phyloP scores from a whole-genome alignment of 2,329 filamentous ascomycete species.

The Xylariales sp. region DNA sequence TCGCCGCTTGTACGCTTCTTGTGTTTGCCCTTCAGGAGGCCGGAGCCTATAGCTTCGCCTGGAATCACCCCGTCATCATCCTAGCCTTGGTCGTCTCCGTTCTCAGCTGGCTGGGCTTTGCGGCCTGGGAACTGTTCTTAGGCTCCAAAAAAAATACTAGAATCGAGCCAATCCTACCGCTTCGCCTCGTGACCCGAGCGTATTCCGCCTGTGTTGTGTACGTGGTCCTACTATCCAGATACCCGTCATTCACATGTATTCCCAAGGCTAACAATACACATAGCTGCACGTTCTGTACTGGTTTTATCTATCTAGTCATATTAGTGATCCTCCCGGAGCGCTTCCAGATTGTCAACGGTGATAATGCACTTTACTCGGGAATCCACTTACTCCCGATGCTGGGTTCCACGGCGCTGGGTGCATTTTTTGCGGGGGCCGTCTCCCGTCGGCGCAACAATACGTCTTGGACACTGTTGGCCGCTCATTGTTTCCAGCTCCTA shows the following conservation, averaged over 20 bases:
- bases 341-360: conserved; percentile 68
- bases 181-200: conserved; percentile 59
- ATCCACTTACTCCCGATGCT: conserved; percentile 69
- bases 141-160: conserved; percentile 50
- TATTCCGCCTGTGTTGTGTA: conserved; percentile 65
- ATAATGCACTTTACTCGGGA: conserved; percentile 65
- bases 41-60: conserved; percentile 62
- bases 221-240: conserved; percentile 40
- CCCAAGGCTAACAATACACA: conserved; percentile 16
- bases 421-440: conserved; percentile 64
- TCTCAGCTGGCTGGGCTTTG: conserved; percentile 61
- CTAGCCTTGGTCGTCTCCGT: conserved; percentile 60
- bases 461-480: conserved; percentile 61
- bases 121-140: conserved; percentile 63
- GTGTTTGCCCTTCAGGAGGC: conserved; percentile 69
- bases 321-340: conserved; percentile 69
- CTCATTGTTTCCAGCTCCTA: conserved; percentile 63
- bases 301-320: conserved; percentile 68
- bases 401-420: conserved; percentile 66
- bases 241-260: background rate
- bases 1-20: conserved; percentile 64
- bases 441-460: conserved; percentile 67
- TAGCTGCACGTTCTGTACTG: conserved; percentile 67
- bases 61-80: conserved; percentile 65
- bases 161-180: conserved; percentile 67